Base-by-base conservation (phyloP, 2,329 filamentous ascomycete genomes). In the Trichoderma sp. region DNA sequence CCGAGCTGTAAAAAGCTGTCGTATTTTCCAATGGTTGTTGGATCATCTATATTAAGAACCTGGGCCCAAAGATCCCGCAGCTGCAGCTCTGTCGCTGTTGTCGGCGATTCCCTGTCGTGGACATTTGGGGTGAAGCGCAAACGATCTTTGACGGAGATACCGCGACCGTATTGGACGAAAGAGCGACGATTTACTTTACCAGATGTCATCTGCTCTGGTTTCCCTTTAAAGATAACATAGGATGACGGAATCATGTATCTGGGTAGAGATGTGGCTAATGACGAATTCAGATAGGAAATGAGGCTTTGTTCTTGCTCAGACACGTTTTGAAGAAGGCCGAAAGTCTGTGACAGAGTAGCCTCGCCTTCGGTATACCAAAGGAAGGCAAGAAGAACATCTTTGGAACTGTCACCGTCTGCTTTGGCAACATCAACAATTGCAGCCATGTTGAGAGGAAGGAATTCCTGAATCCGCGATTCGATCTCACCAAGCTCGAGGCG, bases 171-270 rank as follows among this genome's bases (percentile, higher is more conserved):
- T 3, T 52, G 24, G 11, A 34, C 54, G 2, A 56, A 28, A 34
- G 28, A 28, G 24, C 52, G 64, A 18, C 71, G 59, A 28, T 73
- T 68, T 2, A 73, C 32, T 52, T 73, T 73, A 11, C 65, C 67
- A 5, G 71, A 71, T 4, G 51, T 30, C 14, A 69, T 69, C 28
- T 65, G 71, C 30, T 66, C 52, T 11, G 71, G 72, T 58, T 71
- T 72, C 16, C 68, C 71, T 7, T 26, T 18, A 28, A 71, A 73
- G 10, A 66, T 67, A 18, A 73, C 52, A 59, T 69, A 73, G 14
- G 68, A 52, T 4, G 71, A 67, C 1, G 71, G 72, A 28, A 73
- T 56, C 71, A 73, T 73, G 55, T 73, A 73, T 5, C n/a, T 30
- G 6, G 72, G 72, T 11, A 73, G 66, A 7, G 55, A 7, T 16